Evolutionary conservation across 2,329 filamentous ascomycete genomes (phyloP).

Genomic region (Cytospora leucostoma): DNA sequence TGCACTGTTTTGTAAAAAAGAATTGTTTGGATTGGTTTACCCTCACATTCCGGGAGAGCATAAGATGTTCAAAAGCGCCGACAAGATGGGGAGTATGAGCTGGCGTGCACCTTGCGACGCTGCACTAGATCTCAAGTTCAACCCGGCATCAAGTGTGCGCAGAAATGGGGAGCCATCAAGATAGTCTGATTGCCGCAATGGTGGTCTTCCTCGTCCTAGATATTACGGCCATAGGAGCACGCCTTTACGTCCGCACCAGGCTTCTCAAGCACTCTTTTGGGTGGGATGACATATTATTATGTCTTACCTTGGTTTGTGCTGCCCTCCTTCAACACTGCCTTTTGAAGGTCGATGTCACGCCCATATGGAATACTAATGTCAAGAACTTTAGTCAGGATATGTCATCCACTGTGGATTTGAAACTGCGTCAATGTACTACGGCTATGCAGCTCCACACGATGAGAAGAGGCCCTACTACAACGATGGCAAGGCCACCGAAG

Average conservation of each 20-base stretch:
- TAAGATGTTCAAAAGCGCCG: not conserved
- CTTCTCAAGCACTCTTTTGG: conserved; percentile 33
- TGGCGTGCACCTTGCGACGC: not conserved
- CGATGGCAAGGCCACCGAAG: conserved; percentile 30
- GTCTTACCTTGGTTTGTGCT: conserved; percentile 33
- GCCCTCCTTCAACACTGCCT: not conserved
- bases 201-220: conserved; percentile 34
- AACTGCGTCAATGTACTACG: conserved; percentile 35
- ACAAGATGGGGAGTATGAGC: not conserved
- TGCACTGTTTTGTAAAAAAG: not conserved
- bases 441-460: conserved; percentile 32
- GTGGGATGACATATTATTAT: conserved; percentile 34
- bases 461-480: conserved; percentile 34
- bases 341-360: not conserved
- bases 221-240: conserved; percentile 31
- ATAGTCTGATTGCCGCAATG: conserved; percentile 33
- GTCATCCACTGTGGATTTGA: conserved; percentile 34
- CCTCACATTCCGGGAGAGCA: not conserved
- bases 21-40: not conserved
- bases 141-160: not conserved
- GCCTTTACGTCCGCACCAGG: conserved; percentile 35
- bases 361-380: conserved; percentile 26
- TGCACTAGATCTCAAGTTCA: not conserved
- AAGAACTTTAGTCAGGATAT: conserved; percentile 30
- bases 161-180: conserved; percentile 27